phyloP scores from a whole-genome alignment of 2,329 filamentous ascomycete genomes.

The Aspergillus texensis region DNA sequence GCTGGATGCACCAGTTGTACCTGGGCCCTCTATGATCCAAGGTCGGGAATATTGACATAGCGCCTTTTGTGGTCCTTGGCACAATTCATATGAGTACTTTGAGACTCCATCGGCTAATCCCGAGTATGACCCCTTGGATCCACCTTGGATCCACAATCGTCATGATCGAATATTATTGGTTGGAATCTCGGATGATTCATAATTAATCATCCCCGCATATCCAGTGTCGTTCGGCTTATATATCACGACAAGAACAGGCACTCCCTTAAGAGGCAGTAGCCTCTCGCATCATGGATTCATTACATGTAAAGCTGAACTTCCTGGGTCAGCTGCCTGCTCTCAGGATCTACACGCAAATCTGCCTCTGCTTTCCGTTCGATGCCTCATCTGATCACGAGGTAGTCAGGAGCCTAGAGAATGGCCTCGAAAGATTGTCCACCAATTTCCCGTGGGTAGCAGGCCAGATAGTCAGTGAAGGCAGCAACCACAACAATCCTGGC shows the following conservation, averaged over 20 bases:
- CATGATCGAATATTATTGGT: background rate
- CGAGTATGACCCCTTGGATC: too few relatives aligned
- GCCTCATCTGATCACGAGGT: slow-evolving; percentile 26
- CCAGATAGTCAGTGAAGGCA: slow-evolving; percentile 42
- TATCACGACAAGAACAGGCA: background rate
- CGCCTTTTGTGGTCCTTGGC: too few relatives aligned
- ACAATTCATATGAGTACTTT: too few relatives aligned
- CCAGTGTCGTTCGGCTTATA: background rate
- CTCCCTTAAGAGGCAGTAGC: background rate
- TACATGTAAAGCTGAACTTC: slow-evolving; percentile 37
- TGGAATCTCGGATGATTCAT: background rate
- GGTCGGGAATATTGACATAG: too few relatives aligned
- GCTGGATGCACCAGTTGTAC: background rate
- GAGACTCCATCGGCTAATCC: too few relatives aligned
- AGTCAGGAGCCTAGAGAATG: slow-evolving; percentile 35
- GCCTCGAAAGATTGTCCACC: slow-evolving; percentile 42
- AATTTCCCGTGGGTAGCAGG: slow-evolving; percentile 55
- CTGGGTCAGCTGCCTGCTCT: slow-evolving; percentile 48
- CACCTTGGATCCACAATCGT: background rate
- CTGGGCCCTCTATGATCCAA: background rate
- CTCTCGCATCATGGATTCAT: background rate
- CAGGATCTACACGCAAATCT: slow-evolving; percentile 53
- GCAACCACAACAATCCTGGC: slow-evolving; percentile 31
- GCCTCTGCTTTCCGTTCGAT: slow-evolving; percentile 43
- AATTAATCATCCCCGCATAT: background rate